Conservation (phyloP, 352 stramenopile species). For the Thalassiosira gravida region DNA sequence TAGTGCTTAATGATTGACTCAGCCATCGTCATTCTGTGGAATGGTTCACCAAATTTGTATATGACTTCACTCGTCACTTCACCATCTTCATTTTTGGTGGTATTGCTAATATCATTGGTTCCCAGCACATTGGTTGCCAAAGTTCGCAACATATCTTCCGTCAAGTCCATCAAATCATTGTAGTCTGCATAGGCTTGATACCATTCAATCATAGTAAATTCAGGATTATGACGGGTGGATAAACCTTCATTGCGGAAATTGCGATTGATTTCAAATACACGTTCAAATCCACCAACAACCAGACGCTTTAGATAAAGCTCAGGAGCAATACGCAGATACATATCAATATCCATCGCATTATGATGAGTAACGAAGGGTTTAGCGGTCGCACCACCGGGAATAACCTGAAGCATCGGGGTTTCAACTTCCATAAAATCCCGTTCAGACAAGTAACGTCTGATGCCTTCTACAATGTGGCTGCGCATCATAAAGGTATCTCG, state of each 20-base stretch:
- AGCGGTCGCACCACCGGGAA: constrained; percentile 94
- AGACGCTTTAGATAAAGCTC: constrained; percentile 98
- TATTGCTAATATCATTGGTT: no score
- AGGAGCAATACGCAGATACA: constrained; percentile 94
- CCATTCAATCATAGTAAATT: constrained; percentile 99
- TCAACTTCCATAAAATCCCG: constrained; percentile 92
- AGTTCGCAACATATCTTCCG: constrained; percentile 98
- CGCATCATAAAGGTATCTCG: constrained; percentile 90
- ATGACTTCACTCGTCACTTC: no score
- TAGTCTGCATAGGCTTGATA: constrained; percentile 99
- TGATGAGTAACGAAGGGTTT: constrained; percentile 98
- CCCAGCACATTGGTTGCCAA: no score
- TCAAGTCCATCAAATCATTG: constrained; percentile 96
- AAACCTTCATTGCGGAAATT: constrained; percentile 98
- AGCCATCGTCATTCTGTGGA: no score
- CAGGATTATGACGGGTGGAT: constrained; percentile 97
- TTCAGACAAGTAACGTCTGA: constrained; percentile 89
- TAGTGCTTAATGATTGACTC: no score
- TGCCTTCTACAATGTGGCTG: constrained; percentile 89
- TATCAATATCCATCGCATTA: constrained; percentile 93
- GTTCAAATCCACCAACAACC: constrained; percentile 92
- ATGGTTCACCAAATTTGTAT: no score
- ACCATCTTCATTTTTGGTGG: no score
- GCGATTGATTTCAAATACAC: constrained; percentile 97
- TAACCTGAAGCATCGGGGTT: constrained; percentile 98